Evolutionary conservation across 306 rosid species (phyloP), one percentile per base, ranked within the genome.

Genomic region (Alnus glutinosa): DNA sequence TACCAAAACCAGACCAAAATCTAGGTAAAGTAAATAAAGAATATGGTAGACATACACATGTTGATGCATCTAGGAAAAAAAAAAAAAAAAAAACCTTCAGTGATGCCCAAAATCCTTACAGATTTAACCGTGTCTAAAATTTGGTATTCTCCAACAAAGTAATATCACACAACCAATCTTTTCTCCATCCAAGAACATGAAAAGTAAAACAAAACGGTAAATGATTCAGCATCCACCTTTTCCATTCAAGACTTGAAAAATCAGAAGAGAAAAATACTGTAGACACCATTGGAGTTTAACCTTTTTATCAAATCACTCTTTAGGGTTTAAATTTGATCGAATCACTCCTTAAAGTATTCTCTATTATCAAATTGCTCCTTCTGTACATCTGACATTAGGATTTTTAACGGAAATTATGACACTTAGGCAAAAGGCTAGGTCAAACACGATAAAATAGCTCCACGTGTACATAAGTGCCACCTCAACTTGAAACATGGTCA

Each of bases 1-100:
- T 70, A 57, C 67, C 70, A 79, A 39, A 79, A 52, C 34, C 61
- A 4, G 1, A 37, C 12, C 46, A 68, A 48, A 71, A 39, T 67
- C 36, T 8, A 83, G 37, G 69, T n/a, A 73, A 74, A 55, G 71
- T 11, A 37, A 23, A 34, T 30, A 55, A 54, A 30, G 34, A 52
- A 73, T 16, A 68, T 44, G 28, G 44, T 42, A 68, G 70, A 42
- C 51, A 18, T 18, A 51, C 72, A 42, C 8, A 68, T 0, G 48
- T 67, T 39, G 13, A 67, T 7, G 5, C 71, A 67, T 8, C 39
- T 67, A 8, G 13, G 18, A 39, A 16, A 67, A 4, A 37, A 10
- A 37, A 4, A 37, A 10, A 37, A 68, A 18, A 67, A 18, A 42
- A 18, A 23, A 16, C 1, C 42, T 42, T 42, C 14, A 9, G 49